phyloP scores from a whole-genome alignment of 2,329 filamentous ascomycete species.

The Aspergillus sp. region DNA sequence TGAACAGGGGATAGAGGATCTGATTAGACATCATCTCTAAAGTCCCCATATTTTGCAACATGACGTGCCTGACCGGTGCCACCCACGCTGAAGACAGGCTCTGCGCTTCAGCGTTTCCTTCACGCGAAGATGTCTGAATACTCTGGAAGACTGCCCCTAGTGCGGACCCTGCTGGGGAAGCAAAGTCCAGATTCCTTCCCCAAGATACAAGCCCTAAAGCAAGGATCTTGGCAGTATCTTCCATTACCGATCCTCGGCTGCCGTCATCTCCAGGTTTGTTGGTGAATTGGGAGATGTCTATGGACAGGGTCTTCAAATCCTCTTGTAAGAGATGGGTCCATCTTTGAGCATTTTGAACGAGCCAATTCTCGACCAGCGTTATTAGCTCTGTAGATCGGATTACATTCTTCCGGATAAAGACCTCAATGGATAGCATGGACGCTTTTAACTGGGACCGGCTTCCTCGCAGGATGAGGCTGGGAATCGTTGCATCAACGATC shows the following conservation, averaged over 20 bases:
- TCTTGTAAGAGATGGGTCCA: constrained; percentile 26
- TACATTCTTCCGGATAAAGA: constrained; percentile 29
- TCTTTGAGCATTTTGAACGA: constrained; percentile 18
- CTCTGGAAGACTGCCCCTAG: constrained; percentile 23
- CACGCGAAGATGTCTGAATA: constrained; percentile 10
- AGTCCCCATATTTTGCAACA: constrained; percentile 26
- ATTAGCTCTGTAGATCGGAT: constrained; percentile 24
- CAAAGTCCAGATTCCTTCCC: constrained; percentile 20
- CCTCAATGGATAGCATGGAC: constrained; percentile 27
- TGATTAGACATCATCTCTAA: constrained; percentile 28
- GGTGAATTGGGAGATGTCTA: constrained; percentile 13
- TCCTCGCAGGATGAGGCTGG: constrained; percentile 30
- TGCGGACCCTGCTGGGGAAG: constrained; percentile 19
- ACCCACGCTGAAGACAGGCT: constrained; percentile 25
- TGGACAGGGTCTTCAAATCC: constrained; percentile 21
- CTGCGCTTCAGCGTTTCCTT: constrained; percentile 5
- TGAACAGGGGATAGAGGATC: constrained; percentile 28
- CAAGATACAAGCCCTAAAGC: constrained; percentile 23
- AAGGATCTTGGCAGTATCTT: constrained; percentile 20
- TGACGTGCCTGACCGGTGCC: constrained; percentile 24
- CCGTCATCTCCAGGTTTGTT: constrained; percentile 9
- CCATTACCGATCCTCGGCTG: constrained; percentile 6
- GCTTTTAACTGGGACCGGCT: constrained; percentile 30
- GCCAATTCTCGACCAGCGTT: constrained; percentile 22
- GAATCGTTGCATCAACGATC: constrained; percentile 21